Evolutionary conservation across 768 basidiomycete genomes (phyloP).

Genomic region (Phlebiopsis gigantea): DNA sequence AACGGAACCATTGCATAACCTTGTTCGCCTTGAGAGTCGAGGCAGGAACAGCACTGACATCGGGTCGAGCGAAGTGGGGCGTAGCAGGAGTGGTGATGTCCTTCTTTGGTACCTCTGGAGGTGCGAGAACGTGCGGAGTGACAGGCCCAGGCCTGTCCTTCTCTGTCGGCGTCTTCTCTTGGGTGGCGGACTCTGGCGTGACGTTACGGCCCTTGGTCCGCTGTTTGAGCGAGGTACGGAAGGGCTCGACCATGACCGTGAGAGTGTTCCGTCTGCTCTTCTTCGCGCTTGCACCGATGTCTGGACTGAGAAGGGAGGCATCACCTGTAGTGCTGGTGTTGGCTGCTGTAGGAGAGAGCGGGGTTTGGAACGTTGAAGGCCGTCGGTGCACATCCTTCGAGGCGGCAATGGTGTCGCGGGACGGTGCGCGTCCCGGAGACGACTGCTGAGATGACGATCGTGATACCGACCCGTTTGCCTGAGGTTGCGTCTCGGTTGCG

Average conservation of each 20-base stretch:
- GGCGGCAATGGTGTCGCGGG: constrained; percentile 21
- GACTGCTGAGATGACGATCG: constrained; percentile 32
- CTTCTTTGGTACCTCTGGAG: constrained; percentile 14
- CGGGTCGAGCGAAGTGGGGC: constrained; percentile 23
- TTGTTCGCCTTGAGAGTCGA: constrained; percentile 87
- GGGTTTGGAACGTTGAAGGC: constrained; percentile 29
- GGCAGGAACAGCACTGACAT: constrained; percentile 43
- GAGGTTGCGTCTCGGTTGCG: constrained; percentile 23
- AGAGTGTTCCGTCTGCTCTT: constrained; percentile 76
- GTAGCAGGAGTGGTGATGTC: constrained; percentile 17
- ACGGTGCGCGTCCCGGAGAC: constrained; percentile 16
- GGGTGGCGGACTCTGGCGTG: constrained; percentile 23
- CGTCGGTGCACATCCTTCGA: constrained; percentile 19
- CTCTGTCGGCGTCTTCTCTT: constrained; percentile 27
- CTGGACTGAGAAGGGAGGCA: constrained; percentile 31
- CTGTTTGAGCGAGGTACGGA: constrained; percentile 47
- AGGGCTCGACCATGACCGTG: constrained; percentile 80
- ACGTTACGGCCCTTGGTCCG: constrained; percentile 20
- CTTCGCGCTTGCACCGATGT: constrained; percentile 34
- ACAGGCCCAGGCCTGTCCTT: constrained; percentile 16
- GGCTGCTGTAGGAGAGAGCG: constrained; percentile 15
- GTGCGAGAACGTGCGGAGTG: constrained; percentile 3
- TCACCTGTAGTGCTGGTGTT: constrained; percentile 4
- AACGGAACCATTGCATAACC: constrained; percentile 99
- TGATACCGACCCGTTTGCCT: constrained; percentile 30